These are phyloP conservation scores for Phalaenopsis hybrid DNA, from an alignment of 116 monocot species.

Conservation along the genomic window DNA sequence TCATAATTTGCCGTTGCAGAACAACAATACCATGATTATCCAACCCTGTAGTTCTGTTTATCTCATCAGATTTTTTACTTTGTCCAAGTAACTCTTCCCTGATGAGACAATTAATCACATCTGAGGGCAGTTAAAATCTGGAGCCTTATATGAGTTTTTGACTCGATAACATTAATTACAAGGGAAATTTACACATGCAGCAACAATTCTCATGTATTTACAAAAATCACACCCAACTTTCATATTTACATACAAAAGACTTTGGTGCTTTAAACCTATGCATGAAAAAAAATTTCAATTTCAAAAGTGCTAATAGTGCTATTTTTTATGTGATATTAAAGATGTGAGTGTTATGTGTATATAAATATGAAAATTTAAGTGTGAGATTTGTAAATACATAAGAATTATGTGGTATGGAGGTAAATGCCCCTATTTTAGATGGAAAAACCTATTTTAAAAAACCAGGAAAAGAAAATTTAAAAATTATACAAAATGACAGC, in stretches of 20 bases:
- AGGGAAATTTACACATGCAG: no score
- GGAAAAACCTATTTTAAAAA: not conserved
- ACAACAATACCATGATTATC: constrained; percentile 42
- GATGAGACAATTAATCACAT: not conserved
- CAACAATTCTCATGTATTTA: no score
- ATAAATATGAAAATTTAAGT: no score
- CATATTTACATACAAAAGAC: no score
- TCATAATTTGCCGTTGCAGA: constrained; percentile 57
- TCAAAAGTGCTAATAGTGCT: no score
- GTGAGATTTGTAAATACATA: no score
- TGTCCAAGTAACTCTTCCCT: constrained; percentile 79
- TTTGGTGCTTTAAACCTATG: no score
- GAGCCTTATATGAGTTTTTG: not conserved
- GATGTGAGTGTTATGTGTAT: no score
- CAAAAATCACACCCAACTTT: no score
- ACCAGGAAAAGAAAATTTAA: not conserved
- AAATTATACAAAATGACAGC: not conserved
- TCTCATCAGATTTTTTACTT: constrained; percentile 28
- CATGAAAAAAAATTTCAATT: no score
- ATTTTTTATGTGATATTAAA: no score
- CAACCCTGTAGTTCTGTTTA: constrained; percentile 27
- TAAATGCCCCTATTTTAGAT: not conserved
- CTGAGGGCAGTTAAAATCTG: not conserved
- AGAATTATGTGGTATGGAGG: no score
- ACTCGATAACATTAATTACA: not conserved